A percentile compares a stretch with the other conserved stretches of the same genome.
Evolutionary conservation across 2,329 filamentous ascomycete genomes (phyloP).

Genomic region (Venturia effusa): DNA sequence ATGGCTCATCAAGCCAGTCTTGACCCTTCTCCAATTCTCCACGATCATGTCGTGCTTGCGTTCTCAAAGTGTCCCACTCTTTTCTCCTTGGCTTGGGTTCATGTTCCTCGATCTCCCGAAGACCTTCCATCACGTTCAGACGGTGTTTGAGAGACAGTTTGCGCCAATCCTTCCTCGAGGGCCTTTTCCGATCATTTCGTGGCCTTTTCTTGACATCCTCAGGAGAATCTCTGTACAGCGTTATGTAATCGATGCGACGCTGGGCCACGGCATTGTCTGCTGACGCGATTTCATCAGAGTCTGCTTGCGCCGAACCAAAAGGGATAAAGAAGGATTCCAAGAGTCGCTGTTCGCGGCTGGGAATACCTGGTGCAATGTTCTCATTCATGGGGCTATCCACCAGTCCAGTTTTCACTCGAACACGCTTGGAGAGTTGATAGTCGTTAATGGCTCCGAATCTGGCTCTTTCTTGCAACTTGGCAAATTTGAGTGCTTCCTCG

Average conservation of each 20-base stretch:
- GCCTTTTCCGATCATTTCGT: neutral
- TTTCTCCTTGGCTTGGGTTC: neutral
- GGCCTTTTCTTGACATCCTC: neutral
- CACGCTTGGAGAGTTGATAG: neutral
- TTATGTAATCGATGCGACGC: neutral
- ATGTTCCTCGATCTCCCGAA: neutral
- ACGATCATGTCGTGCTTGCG: neutral
- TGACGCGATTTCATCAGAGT: no score
- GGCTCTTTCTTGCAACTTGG: neutral
- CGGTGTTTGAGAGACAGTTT: neutral
- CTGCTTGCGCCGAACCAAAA: neutral
- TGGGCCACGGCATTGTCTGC: neutral
- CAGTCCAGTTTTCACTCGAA: neutral
- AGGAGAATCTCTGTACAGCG: neutral
- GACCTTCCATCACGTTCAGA: neutral
- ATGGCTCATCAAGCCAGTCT: neutral
- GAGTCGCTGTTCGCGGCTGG: neutral
- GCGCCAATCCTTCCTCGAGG: neutral
- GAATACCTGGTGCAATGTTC: neutral
- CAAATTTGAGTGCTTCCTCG: neutral
- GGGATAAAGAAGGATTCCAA: neutral
- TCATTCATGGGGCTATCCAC: neutral
- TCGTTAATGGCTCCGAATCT: neutral
- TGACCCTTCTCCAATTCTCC: neutral
- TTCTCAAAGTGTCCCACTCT: neutral